A percentile compares a stretch with the other conserved stretches of the same genome.
These are phyloP conservation scores for Poronia punctata DNA, from an alignment of 495 filamentous ascomycete species.

Conservation along the genomic window DNA sequence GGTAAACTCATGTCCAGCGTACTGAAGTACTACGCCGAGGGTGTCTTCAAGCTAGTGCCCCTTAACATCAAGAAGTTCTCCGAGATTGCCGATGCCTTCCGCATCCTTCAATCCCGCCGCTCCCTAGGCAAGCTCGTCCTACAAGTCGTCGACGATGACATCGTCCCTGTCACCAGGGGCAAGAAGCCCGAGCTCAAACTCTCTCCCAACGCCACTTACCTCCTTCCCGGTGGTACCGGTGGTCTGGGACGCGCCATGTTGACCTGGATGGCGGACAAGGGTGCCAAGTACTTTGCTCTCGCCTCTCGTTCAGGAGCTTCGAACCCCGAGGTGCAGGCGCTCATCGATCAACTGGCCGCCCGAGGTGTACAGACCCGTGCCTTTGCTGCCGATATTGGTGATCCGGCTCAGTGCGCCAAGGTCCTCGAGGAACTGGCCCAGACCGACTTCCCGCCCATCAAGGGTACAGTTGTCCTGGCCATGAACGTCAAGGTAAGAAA, in stretches of 20 bases:
- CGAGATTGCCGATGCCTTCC: constrained; percentile 43
- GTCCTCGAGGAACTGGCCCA: constrained; percentile 14
- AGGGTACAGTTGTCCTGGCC: constrained; percentile 36
- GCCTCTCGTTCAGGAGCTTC: constrained; percentile 43
- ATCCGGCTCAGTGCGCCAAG: constrained; percentile 10
- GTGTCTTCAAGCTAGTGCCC: constrained; percentile 24
- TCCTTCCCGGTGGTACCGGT: constrained; percentile 49
- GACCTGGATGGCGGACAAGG: constrained; percentile 42
- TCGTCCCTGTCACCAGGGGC: constrained; percentile 19
- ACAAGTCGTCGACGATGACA: constrained; percentile 21
- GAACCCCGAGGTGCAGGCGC: constrained; percentile 14
- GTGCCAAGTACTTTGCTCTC: constrained; percentile 45
- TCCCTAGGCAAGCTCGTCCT: constrained; percentile 49
- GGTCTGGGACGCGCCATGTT: constrained; percentile 49
- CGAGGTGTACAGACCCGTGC: constrained; percentile 16
- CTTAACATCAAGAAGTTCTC: constrained; percentile 32
- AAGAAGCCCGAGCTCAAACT: constrained; percentile 21
- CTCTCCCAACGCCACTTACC: constrained; percentile 37
- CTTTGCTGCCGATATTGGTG: constrained; percentile 30
- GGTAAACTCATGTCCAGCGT: constrained; percentile 16
- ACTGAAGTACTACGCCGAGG: constrained; percentile 17
- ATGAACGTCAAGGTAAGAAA: constrained; percentile 36
- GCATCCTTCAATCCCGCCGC: constrained; percentile 42
- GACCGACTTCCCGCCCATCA: constrained; percentile 39
- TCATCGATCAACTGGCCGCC: constrained; percentile 15